Base-by-base conservation (phyloP, 2,329 filamentous ascomycete genomes). In the Catunica adiposa region DNA sequence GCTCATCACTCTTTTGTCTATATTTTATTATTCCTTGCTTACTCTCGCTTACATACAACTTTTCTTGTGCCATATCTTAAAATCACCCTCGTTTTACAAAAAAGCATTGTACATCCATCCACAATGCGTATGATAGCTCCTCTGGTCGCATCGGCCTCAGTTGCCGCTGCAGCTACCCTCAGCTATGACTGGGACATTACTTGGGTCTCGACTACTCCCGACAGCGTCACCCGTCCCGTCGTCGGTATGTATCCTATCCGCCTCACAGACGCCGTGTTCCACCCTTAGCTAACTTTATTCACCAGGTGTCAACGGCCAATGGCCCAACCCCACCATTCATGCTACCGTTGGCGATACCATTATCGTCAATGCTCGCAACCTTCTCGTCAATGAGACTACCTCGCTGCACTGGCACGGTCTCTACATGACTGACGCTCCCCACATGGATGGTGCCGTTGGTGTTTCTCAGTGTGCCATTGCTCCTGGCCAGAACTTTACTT, bases 381-480 rank as follows among this genome's bases (percentile, higher is more conserved):
- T 66, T 34, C 68, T 79, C 5, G 71, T 70, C n/a, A 76, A 78
- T 62, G 67, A 77, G 63, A 72, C 71, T 2, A 74, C 74, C 3
- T 72, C 73, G 46, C 59, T 77, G 1, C 74, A 72, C 64, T 83
- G 77, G 64, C 80, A 83, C 64, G 80, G 80, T 23, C 65, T 82
- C 59, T 73, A 69, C 64, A 75, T 79, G 65, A 68, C 72, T 61
- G 69, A 70, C 37, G 78, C 74, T 1, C 69, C 67, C 3, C 66
- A 73, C 31, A 80, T 82, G 73, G 81, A 84, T 64, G 81, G 81
- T 0, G 72, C 77, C 1, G 68, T 66, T 1, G 70, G 70, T 14
- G 71, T 76, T 3, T 77, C 75, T 1, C 78, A 82, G 61, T 79
- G 75, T 60, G 64, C 73, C 0, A 69, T 82, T 17, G 67, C 70